phyloP scores from a whole-genome alignment of 257 asterid genomes.

The Gentiana dahurica region DNA sequence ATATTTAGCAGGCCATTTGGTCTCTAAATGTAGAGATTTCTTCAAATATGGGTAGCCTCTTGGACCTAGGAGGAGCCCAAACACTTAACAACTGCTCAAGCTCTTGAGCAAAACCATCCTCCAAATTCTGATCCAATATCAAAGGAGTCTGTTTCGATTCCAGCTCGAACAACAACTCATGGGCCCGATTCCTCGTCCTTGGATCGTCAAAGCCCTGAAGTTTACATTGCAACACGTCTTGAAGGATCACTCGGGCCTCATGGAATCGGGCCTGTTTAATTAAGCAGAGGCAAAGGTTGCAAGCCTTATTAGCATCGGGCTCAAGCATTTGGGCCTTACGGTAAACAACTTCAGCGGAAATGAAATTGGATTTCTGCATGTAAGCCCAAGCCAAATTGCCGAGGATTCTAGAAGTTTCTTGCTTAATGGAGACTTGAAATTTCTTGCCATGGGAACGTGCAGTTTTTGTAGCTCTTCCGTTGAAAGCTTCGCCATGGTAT shows the following conservation, averaged over 20 bases:
- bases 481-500: conserved; percentile 72
- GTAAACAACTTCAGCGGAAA: conserved; percentile 75
- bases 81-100: conserved; percentile 42
- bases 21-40: conserved; percentile 65
- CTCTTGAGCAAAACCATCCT: conserved; percentile 45
- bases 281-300: conserved; percentile 67
- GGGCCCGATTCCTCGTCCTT: conserved; percentile 44
- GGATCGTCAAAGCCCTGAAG: conserved; percentile 55
- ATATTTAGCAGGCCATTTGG: conserved; percentile 64
- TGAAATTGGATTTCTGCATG: conserved; percentile 60
- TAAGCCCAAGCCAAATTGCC: conserved; percentile 94
- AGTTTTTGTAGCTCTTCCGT: conserved; percentile 77
- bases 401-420: conserved; percentile 71
- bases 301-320: conserved; percentile 72
- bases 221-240: conserved; percentile 39
- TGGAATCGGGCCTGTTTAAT: conserved; percentile 43
- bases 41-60: conserved; percentile 79
- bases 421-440: conserved; percentile 69
- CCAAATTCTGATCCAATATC: conserved; percentile 28
- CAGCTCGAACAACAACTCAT: conserved; percentile 40
- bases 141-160: conserved; percentile 18
- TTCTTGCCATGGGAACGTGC: conserved; percentile 90
- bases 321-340: conserved; percentile 86
- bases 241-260: conserved; percentile 50
- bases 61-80: conserved; percentile 57